Conservation (phyloP, 2,329 filamentous ascomycete genomes). For the Talaromyces piceae region DNA sequence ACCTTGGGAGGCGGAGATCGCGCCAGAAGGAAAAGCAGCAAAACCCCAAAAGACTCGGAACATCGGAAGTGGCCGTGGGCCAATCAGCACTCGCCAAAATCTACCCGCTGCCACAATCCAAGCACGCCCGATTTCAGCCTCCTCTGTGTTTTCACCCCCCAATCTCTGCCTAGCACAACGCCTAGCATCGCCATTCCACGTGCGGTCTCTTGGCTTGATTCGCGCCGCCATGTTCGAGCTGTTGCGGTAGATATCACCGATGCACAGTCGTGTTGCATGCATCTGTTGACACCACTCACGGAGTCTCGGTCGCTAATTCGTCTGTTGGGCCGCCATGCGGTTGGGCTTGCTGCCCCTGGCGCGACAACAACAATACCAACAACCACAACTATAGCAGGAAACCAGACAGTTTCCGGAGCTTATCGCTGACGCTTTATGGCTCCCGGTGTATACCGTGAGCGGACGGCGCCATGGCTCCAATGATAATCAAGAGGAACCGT, state of each 20-base stretch:
- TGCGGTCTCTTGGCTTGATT: too few species aligned
- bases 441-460: not conserved
- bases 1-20: not conserved
- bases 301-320: too few species aligned
- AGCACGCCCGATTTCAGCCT: not conserved
- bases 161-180: too few species aligned
- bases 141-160: not conserved
- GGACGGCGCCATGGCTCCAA: not conserved
- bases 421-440: not conserved
- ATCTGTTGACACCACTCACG: too few species aligned
- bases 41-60: not conserved
- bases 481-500: constrained; percentile 4
- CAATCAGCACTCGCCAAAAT: not conserved
- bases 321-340: not conserved
- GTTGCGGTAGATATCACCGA: too few species aligned
- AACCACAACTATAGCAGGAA: too few species aligned
- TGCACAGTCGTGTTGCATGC: too few species aligned
- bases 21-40: not conserved
- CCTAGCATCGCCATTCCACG: too few species aligned
- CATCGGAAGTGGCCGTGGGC: not conserved
- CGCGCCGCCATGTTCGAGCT: too few species aligned
- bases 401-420: too few species aligned
- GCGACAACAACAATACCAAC: not conserved
- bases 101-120: not conserved
- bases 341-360: not conserved